A percentile compares a stretch with the other conserved stretches of the same genome.
These are phyloP conservation scores for Penicillium sp. DNA, from an alignment of 2,329 filamentous ascomycete genomes.

Conservation along the genomic window DNA sequence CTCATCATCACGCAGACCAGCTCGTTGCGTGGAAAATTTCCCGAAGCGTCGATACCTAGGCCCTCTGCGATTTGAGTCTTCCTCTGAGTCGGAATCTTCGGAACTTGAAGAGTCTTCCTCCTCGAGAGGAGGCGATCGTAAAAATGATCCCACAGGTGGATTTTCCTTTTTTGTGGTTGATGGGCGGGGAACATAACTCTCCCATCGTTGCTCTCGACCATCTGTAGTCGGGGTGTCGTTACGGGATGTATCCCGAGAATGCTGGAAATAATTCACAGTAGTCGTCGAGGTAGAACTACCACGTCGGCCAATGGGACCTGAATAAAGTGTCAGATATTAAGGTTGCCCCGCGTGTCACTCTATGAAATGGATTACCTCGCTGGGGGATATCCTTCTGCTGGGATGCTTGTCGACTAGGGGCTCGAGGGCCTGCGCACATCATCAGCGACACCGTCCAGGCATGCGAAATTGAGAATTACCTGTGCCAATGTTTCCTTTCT, in stretches of 20 bases:
- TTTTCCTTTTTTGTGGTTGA: constrained; percentile 28
- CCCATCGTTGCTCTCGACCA: constrained; percentile 25
- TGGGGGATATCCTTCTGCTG: constrained; percentile 34
- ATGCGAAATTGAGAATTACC: constrained; percentile 22
- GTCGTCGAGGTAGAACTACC: constrained; percentile 31
- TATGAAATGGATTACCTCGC: constrained; percentile 23
- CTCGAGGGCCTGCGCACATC: constrained; percentile 34
- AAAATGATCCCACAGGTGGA: constrained; percentile 16
- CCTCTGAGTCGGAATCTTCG: constrained; percentile 32
- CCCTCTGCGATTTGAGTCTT: constrained; percentile 21
- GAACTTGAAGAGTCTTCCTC: constrained; percentile 37
- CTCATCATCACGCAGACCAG: constrained; percentile 34
- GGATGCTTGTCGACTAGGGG: constrained; percentile 39
- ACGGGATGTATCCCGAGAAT: constrained; percentile 24
- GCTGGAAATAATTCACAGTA: constrained; percentile 29
- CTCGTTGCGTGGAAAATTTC: constrained; percentile 38
- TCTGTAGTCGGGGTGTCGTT: constrained; percentile 24
- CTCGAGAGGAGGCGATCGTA: constrained; percentile 32
- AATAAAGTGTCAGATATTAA: constrained; percentile 3
- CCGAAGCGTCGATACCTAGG: constrained; percentile 39
- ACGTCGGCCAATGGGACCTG: constrained; percentile 23
- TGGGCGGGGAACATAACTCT: constrained; percentile 21
- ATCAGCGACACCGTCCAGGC: neutral
- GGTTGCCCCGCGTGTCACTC: too few species aligned
- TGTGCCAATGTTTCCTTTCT: constrained; percentile 32